These are phyloP conservation scores for Cylindrotheca closterium DNA, from an alignment of 108 stramenopile species.

Conservation along the genomic window DNA sequence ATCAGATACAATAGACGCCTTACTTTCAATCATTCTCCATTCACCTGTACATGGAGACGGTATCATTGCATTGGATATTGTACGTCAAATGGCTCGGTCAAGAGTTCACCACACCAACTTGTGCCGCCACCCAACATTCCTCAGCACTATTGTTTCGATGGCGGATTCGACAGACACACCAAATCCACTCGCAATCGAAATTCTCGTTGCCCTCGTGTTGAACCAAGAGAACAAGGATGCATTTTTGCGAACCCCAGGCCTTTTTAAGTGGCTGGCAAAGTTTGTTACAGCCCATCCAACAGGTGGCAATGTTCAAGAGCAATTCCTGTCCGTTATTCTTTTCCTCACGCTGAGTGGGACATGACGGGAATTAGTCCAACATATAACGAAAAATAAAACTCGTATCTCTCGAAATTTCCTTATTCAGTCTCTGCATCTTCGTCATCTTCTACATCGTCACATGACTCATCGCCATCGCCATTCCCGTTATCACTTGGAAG, in stretches of 20 bases:
- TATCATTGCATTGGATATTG: conserved; percentile 4
- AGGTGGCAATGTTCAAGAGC: too few relatives aligned
- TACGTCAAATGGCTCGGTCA: conserved; percentile 8
- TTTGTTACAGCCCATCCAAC: too few relatives aligned
- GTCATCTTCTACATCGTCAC: not conserved
- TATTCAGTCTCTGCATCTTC: too few relatives aligned
- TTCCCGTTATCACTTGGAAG: conserved; percentile 10
- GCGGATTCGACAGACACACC: not conserved
- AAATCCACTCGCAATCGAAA: conserved; percentile 14
- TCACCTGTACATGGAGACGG: conserved; percentile 14
- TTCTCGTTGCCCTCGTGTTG: conserved; percentile 17
- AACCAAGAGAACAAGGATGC: conserved; percentile 4
- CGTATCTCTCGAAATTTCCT: too few relatives aligned
- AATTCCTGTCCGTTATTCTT: too few relatives aligned
- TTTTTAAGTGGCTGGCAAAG: conserved; percentile 11
- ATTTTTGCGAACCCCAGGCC: not conserved
- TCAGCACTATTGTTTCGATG: conserved; percentile 3
- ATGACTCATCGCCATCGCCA: conserved; percentile 3
- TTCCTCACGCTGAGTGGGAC: too few relatives aligned
- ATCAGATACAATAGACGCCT: conserved; percentile 4
- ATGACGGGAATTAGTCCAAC: too few relatives aligned
- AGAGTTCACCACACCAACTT: not conserved
- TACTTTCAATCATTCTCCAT: not conserved
- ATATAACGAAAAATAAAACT: too few relatives aligned
- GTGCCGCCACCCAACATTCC: not conserved